Percentiles rank a stretch among this genome's conserved stretches.
phyloP scores from a whole-genome alignment of 805 yeast genomes.

The Lachancea dasiensis region DNA sequence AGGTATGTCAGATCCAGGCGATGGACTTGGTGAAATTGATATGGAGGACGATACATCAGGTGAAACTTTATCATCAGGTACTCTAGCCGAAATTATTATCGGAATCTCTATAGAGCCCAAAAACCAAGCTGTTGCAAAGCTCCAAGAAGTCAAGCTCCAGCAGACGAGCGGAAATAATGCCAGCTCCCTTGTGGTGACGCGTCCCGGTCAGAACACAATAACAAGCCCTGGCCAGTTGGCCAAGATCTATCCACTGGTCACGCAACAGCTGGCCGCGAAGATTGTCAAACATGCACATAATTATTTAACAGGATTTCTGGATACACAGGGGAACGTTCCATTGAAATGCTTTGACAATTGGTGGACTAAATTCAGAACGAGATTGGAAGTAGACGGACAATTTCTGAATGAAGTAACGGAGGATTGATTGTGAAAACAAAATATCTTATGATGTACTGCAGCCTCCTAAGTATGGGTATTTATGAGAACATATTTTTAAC shows the following conservation, averaged over 20 bases:
- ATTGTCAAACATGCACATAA: slow-evolving; percentile 92
- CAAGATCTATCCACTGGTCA: slow-evolving; percentile 35
- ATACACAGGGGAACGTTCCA: slow-evolving; percentile 71
- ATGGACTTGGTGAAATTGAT: slow-evolving; percentile 50
- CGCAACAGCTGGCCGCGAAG: slow-evolving; percentile 70
- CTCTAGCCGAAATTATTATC: slow-evolving; percentile 41
- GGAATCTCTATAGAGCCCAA: slow-evolving; percentile 92
- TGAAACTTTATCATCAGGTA: slow-evolving; percentile 32
- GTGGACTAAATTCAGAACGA: slow-evolving; percentile 87
- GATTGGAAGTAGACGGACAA: slow-evolving; percentile 73
- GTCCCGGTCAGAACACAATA: slow-evolving; percentile 18
- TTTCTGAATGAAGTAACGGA: slow-evolving; percentile 53
- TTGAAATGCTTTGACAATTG: slow-evolving; percentile 85
- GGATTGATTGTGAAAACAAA: too few species aligned
- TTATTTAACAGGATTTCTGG: slow-evolving; percentile 82
- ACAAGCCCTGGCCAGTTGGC: slow-evolving; percentile 30
- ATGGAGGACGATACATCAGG: slow-evolving; percentile 38
- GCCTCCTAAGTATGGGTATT: background rate
- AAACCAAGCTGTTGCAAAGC: slow-evolving; percentile 53
- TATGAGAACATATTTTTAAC: background rate
- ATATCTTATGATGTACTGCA: too few species aligned
- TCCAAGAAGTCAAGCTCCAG: slow-evolving; percentile 39
- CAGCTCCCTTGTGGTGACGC: slow-evolving; percentile 28
- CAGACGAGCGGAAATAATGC: slow-evolving; percentile 12
- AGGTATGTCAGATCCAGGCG: slow-evolving; percentile 13